Conservation (phyloP, 1,284 basidiomycete species). For the Apiotrichum veenhuisii region DNA sequence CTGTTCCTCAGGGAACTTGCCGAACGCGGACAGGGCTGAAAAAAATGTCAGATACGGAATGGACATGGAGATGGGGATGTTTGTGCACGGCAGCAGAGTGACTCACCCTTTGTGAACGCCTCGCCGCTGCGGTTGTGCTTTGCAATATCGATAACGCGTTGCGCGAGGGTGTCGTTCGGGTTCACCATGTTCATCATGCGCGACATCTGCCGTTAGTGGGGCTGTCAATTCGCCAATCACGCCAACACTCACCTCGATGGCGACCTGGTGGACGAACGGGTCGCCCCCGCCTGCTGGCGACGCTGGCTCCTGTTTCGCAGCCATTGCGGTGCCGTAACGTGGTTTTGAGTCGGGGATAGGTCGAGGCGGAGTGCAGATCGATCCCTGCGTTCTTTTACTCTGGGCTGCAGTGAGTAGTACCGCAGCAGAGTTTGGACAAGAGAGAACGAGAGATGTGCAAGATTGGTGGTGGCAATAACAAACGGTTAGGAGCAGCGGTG, state of each 20-base stretch:
- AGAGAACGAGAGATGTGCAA: not conserved
- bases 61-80: slow-evolving; percentile 5
- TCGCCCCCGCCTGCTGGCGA: slow-evolving; percentile 29
- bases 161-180: slow-evolving; percentile 75
- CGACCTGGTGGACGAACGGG: slow-evolving; percentile 68
- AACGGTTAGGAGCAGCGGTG: not conserved
- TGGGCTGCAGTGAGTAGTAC: not conserved
- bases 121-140: slow-evolving; percentile 60
- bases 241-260: slow-evolving; percentile 54
- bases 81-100: not conserved
- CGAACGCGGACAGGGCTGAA: slow-evolving; percentile 72
- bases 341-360: too few relatives aligned
- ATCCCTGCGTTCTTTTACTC: not conserved
- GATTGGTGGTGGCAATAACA: not conserved
- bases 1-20: slow-evolving; percentile 70
- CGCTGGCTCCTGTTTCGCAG: not conserved
- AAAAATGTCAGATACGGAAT: too few relatives aligned
- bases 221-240: not conserved
- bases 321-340: not conserved
- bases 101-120: slow-evolving; percentile 61
- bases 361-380: not conserved
- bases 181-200: slow-evolving; percentile 72
- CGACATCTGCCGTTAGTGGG: slow-evolving; percentile 58
- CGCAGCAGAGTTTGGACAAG: not conserved
- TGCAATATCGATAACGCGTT: slow-evolving; percentile 73